These are phyloP conservation scores for Carex myosuroides DNA, from an alignment of 176 grass and related monocot genomes.

Conservation along the genomic window DNA sequence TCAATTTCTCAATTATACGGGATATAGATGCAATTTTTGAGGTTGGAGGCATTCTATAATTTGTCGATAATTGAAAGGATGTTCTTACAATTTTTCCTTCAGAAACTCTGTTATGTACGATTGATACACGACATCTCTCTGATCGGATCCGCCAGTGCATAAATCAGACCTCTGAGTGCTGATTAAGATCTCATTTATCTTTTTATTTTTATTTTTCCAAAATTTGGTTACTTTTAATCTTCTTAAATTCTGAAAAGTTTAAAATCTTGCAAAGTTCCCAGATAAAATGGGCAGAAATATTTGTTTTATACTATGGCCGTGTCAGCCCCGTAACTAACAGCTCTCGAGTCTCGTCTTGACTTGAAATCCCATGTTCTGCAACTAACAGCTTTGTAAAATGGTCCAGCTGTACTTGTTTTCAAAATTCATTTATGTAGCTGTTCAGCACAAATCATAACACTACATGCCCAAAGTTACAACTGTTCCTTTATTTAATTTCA, in stretches of 20 bases:
- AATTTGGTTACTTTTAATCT: not conserved
- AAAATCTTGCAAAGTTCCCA: not conserved
- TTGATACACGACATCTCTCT: too few species aligned
- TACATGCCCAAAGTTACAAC: not conserved
- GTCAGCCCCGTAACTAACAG: not conserved
- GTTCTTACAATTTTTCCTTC: not conserved
- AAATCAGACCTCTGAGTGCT: not conserved
- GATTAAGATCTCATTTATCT: not conserved
- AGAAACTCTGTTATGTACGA: too few species aligned
- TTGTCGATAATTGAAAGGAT: not conserved
- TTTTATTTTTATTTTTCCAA: not conserved
- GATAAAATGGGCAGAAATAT: not conserved
- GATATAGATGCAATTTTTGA: not conserved
- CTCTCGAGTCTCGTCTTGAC: not conserved
- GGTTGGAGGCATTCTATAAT: not conserved
- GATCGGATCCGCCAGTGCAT: too few species aligned
- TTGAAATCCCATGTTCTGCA: not conserved
- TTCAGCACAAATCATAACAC: not conserved
- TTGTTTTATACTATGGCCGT: not conserved
- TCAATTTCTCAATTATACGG: not conserved
- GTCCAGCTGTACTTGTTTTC: slow-evolving; percentile 1
- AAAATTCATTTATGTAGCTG: slow-evolving; percentile 2
- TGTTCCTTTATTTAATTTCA: not conserved
- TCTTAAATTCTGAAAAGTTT: not conserved
- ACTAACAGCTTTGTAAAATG: not conserved